Evolutionary conservation across 192 early-diverging fungal species (phyloP), one percentile per base, ranked within the genome.

Genomic region (Podila epigama): DNA sequence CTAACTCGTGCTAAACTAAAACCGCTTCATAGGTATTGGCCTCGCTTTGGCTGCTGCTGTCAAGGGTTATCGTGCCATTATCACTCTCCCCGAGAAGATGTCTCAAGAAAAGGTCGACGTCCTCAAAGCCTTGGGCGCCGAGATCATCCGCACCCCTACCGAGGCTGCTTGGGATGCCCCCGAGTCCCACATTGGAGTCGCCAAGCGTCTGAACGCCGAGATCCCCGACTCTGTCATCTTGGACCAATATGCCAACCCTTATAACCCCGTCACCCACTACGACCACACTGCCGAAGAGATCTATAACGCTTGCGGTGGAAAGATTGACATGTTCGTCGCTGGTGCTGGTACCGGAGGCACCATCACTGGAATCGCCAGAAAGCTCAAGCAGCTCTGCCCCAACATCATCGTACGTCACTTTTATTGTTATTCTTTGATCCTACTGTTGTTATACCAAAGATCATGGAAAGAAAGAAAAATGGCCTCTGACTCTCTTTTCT

Each of bases 11-110:
- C 7, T 9, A 39, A 9, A 9, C 13, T 13, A 13, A 9, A 9
- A 13, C 25, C 44, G 6, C 25, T 15, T 16, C 44, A 13, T 11
- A 77, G 73, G 73, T 66, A 99, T 99, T 73, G 98, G 98, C 50
- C 88, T 99, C 51, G 98, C 98, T 51, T 83, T 99, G 37, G 89
- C 96, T 60, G 95, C 93, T 48, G 97, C 98, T n/a, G 94, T 99
- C 53, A 99, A 97, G 85, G 98, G 98, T 33, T 99, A 99, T 86
- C 89, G 92, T 65, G 90, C 92, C 70, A 97, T 99, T 75, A 99
- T 99, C 66, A 99, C 98, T 13, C 86, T 99, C 28, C 98, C 98
- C 28, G 98, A 99, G 82, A 99, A 99, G 81, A 99, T 99, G 98
- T 94, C 92, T 55, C 93, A 98, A 83, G 98, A 99, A 82, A 99